Percentiles rank a stretch among this genome's conserved stretches.
Evolutionary conservation across 306 rosid species (phyloP).

Genomic region (Glycine tomentella): DNA sequence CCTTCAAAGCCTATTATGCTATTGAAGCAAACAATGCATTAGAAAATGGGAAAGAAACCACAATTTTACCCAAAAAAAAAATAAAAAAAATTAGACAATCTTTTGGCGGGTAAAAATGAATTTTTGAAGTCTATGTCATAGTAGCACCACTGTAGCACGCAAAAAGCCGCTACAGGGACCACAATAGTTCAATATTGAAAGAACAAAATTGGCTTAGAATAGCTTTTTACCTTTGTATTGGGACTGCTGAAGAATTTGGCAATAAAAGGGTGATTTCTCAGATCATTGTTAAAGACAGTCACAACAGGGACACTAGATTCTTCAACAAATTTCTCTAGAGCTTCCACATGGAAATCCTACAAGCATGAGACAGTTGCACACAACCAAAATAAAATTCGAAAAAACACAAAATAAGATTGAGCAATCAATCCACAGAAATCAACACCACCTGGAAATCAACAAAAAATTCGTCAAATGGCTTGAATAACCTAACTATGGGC

Average conservation of each 20-base stretch:
- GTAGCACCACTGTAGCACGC: too few relatives aligned
- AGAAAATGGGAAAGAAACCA: too few relatives aligned
- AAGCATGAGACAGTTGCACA: constrained; percentile 30
- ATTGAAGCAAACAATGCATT: too few relatives aligned
- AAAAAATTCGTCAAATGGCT: constrained; percentile 90
- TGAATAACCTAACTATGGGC: constrained; percentile 77
- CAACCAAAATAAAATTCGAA: background rate
- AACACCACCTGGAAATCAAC: constrained; percentile 61
- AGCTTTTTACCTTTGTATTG: constrained; percentile 64
- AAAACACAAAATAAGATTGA: background rate
- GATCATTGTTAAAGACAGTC: constrained; percentile 73
- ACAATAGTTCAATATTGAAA: background rate
- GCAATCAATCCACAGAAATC: constrained; percentile 13
- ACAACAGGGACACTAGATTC: constrained; percentile 66
- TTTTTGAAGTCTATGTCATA: too few relatives aligned
- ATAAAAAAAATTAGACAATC: too few relatives aligned
- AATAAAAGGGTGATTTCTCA: constrained; percentile 69
- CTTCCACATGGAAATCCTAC: constrained; percentile 79
- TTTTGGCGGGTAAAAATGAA: too few relatives aligned
- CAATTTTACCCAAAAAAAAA: too few relatives aligned
- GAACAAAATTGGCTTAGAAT: constrained; percentile 7
- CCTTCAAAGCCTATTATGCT: too few relatives aligned
- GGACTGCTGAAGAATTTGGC: constrained; percentile 67
- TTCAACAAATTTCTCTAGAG: constrained; percentile 78
- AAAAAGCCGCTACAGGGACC: too few relatives aligned